Base-by-base conservation (phyloP, 2,329 filamentous ascomycete species). In the Parafenestella ontariensis region DNA sequence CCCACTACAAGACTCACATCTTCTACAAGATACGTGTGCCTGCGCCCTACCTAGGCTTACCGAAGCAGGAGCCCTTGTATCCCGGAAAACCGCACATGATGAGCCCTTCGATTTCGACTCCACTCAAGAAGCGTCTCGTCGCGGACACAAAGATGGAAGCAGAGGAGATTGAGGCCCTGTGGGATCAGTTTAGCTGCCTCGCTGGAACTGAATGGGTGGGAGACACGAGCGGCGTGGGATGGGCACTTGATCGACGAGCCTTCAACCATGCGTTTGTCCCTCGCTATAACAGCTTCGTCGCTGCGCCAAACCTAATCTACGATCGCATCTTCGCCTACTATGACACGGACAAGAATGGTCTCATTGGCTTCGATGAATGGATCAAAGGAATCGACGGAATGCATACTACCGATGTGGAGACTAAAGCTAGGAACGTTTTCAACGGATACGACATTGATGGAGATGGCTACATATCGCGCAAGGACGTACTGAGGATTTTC, bases 241-340 rank as follows among this genome's bases (percentile, higher is more conserved):
- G 94, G 64, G 95, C 92, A 29, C 96, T 98, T 81, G 93, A 98
- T 71, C 87, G 92, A 56, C 90, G 89, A 75, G 96, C 92, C 0
- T 99, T 99, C 76, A 92, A 97, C 72, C 87, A 90, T 43, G 96
- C 92, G 64, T 87, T 98, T 56, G 88, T 96, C 7, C 91, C 92
- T 3, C 90, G 90, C n/a, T 90, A 89, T 13, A 89, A 89, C n/a
- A 85, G 87, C 53, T 85, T 89, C 28, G 88, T 92, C 50, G 87
- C 89, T 10, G 84, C 89, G 0, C 91, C 94, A 1, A 97, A 96
- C 72, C 85, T 96, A 13, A 91, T 99, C 54, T 95, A 96, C 70
- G 94, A 99, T 73, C 89, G 95, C 63, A 95, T 97, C 85, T 99
- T 98, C 77, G 87, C 90, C 46, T 97, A 97, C 74, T 99, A 97